A percentile compares a stretch with the other conserved stretches of the same genome.
Conservation (phyloP, 768 basidiomycete genomes). For the Punctularia strigosozonata region DNA sequence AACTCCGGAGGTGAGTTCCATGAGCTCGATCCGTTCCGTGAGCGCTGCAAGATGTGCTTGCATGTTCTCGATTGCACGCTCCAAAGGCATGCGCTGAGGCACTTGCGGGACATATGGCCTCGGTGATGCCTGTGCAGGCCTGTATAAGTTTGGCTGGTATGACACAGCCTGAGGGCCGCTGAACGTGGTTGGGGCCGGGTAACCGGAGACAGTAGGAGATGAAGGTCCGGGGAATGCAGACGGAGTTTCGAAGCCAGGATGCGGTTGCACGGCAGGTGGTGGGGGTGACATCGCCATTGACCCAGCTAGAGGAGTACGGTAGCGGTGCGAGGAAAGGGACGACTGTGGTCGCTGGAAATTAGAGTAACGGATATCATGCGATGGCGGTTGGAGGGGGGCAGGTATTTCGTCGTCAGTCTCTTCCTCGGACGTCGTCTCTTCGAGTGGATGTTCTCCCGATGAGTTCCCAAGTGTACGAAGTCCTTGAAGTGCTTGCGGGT, state of each 20-base stretch:
- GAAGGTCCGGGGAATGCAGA: constrained; percentile 55
- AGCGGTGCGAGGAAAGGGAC: constrained; percentile 66
- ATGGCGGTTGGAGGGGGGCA: constrained; percentile 25
- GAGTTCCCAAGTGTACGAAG: neutral
- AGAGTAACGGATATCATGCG: neutral
- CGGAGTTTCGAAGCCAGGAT: constrained; percentile 56
- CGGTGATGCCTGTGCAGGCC: neutral
- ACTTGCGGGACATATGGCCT: constrained; percentile 28
- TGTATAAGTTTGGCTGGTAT: neutral
- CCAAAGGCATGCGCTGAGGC: constrained; percentile 43
- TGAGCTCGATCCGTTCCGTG: constrained; percentile 47
- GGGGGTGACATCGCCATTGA: constrained; percentile 44
- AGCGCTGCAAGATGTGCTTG: constrained; percentile 77
- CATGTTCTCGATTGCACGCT: constrained; percentile 67
- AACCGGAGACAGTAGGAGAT: constrained; percentile 21
- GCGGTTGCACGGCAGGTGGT: constrained; percentile 56
- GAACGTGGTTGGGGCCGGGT: constrained; percentile 16
- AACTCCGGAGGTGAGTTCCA: constrained; percentile 32
- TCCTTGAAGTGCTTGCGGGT: neutral
- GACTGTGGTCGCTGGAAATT: constrained; percentile 45
- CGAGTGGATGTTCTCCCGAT: neutral
- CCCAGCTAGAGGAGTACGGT: constrained; percentile 65
- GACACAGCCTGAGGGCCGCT: constrained; percentile 1
- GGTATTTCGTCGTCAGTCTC: constrained; percentile 40
- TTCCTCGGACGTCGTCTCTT: constrained; percentile 15